phyloP scores from a whole-genome alignment of 2,329 filamentous ascomycete genomes.

The Uncinocarpus reesii region DNA sequence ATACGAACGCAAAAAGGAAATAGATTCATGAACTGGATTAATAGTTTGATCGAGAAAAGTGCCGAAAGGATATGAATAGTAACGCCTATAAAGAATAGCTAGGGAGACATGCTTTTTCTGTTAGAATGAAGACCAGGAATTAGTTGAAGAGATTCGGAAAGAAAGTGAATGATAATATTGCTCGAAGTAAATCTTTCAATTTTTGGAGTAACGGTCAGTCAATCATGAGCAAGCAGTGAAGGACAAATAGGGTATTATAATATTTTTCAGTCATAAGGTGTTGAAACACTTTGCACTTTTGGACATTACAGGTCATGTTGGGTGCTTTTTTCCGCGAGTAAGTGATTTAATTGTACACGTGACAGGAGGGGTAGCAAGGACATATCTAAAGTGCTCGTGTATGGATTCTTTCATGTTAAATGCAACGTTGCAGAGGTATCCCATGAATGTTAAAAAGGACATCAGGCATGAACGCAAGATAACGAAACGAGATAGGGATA shows the following conservation, averaged over 20 bases:
- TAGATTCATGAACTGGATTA: too few species aligned
- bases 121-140: neutral
- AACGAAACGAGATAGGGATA: neutral
- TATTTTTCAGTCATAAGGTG: conserved; percentile 8
- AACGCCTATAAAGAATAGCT: too few species aligned
- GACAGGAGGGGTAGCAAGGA: conserved; percentile 1
- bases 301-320: neutral
- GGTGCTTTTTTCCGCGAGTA: neutral
- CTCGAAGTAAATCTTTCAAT: neutral
- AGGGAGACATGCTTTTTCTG: too few species aligned
- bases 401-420: conserved; percentile 8
- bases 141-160: too few species aligned
- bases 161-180: neutral
- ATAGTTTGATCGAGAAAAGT: too few species aligned
- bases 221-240: conserved; percentile 4
- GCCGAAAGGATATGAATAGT: too few species aligned
- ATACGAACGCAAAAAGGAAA: neutral
- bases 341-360: conserved; percentile 10
- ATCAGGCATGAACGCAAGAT: neutral
- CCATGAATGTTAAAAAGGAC: conserved; percentile 4
- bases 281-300: conserved; percentile 7
- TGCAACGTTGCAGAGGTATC: neutral
- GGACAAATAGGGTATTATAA: conserved; percentile 8
- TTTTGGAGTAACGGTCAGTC: neutral
- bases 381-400: neutral